Percentiles rank a stretch among this genome's conserved stretches.
These are phyloP conservation scores for Jamesozyma gamospora DNA, from an alignment of 805 yeast species.

Conservation along the genomic window DNA sequence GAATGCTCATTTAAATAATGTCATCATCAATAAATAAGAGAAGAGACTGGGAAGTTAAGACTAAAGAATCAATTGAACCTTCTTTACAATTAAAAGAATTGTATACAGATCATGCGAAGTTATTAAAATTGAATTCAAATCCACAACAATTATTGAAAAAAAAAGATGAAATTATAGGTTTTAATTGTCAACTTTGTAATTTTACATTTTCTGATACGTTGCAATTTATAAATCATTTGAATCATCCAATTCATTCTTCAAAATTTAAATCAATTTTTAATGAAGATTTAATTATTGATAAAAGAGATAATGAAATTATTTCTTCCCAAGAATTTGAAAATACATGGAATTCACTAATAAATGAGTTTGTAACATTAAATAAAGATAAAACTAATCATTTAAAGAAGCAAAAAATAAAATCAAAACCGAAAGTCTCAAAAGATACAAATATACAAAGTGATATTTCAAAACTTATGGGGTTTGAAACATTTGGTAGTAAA, in stretches of 20 bases:
- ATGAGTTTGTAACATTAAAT: constrained; percentile 24
- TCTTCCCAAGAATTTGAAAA: constrained; percentile 40
- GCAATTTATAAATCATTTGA: constrained; percentile 74
- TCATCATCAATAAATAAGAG: no score
- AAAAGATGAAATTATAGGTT: constrained; percentile 40
- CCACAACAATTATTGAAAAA: no score
- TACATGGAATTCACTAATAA: constrained; percentile 30
- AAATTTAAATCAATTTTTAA: constrained; percentile 30
- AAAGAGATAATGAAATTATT: constrained; percentile 33
- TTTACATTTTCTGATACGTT: constrained; percentile 74
- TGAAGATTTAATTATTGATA: constrained; percentile 23
- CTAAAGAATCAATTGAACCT: no score
- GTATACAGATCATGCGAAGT: no score
- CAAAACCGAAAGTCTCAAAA: neutral
- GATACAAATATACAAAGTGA: constrained; percentile 4
- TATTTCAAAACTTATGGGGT: constrained; percentile 45
- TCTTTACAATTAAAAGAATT: no score
- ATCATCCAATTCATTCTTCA: constrained; percentile 55
- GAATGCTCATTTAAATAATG: no score
- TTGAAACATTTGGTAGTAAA: constrained; percentile 43
- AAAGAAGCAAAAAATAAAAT: constrained; percentile 2
- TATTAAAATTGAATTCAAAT: no score
- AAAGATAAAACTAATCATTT: constrained; percentile 31
- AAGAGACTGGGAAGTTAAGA: no score
- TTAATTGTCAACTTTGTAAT: constrained; percentile 72